Base-by-base conservation (phyloP, 768 basidiomycete genomes). In the Boletus coccyginus region DNA sequence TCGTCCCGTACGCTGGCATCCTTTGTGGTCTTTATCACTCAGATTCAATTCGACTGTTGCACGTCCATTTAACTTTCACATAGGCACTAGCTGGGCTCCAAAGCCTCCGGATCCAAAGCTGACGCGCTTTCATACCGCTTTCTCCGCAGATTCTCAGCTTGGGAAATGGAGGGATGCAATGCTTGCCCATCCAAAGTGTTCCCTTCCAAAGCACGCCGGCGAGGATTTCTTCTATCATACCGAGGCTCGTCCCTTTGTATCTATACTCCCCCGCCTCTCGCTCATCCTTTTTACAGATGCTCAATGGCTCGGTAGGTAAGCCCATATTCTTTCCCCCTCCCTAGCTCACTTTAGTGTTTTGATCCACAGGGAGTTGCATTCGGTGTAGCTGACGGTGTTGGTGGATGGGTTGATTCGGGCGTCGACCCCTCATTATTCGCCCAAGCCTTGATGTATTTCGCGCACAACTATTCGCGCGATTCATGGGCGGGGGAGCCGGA, bases 331-430 rank as follows among this genome's bases (percentile, higher is more conserved):
- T 41, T 19, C 40, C 19, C 21, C 50, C 55, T 62, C 55, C 64
- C 60, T 42, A 55, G 65, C 60, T 61, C 59, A 55, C 60, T 73
- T 48, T 70, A 66, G 42, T 60, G 19, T 44, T 31, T 36, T 21
- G 16, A 24, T 45, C 0, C 24, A n/a, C 32, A 92, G 89, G 89
- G 90, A 24, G 69, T 91, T 31, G 82, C 88, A 3, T 78, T 97
- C 51, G 93, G 92, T 38, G 83, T 97, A 6, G 91, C 94, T 39
- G 94, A 98, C 63, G 94, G 94, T 19, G 94, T 97, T 5, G 94
- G 94, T 2, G 94, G 94, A 19, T 98, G 95, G 95, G 81, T 83
- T 46, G 83, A 87, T 38, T 81, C 83, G 29, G 89, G 92, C 16
- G 82, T 92, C 50, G 93, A 97, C 72, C 92, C 92, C 1, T 87